Percentiles rank a stretch among this genome's conserved stretches.
Conservation (phyloP, 768 basidiomycete species). For the Phanerochaete carnosa region DNA sequence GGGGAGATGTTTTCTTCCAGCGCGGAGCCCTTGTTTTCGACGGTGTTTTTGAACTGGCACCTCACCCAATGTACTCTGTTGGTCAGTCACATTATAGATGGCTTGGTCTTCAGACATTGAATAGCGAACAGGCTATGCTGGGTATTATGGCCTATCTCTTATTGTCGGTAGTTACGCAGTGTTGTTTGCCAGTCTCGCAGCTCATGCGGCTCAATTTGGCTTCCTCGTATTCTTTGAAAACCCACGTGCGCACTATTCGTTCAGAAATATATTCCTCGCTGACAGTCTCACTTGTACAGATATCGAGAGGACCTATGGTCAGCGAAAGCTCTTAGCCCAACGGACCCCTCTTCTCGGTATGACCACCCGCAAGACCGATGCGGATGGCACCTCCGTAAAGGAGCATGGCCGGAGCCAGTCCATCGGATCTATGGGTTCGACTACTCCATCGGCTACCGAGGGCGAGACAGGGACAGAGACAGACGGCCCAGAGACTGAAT, state of each 20-base stretch:
- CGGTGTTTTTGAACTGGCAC: slow-evolving; percentile 93
- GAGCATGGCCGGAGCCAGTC: slow-evolving; percentile 23
- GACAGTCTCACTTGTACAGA: slow-evolving; percentile 11
- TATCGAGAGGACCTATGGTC: slow-evolving; percentile 73
- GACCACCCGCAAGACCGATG: slow-evolving; percentile 10
- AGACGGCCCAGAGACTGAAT: slow-evolving; percentile 36
- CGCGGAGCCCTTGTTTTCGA: slow-evolving; percentile 94
- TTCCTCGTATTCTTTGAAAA: slow-evolving; percentile 97
- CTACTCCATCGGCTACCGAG: slow-evolving; percentile 66
- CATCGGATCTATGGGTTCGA: slow-evolving; percentile 14
- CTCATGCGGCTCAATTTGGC: slow-evolving; percentile 94
- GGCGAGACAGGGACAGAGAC: slow-evolving; percentile 68
- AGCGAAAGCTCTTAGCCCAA: slow-evolving; percentile 85
- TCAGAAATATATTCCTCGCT: background rate
- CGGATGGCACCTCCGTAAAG: slow-evolving; percentile 10
- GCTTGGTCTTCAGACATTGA: background rate
- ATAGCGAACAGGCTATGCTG: slow-evolving; percentile 70
- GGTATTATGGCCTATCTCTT: slow-evolving; percentile 94
- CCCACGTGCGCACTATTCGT: slow-evolving; percentile 62
- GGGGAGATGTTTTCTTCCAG: slow-evolving; percentile 92
- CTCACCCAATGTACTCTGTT: slow-evolving; percentile 96
- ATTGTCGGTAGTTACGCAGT: slow-evolving; percentile 88
- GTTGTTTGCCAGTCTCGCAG: slow-evolving; percentile 89
- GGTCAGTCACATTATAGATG: slow-evolving; percentile 33
- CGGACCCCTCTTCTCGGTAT: slow-evolving; percentile 61